Base-by-base conservation (phyloP, 768 basidiomycete genomes). In the Calocybe indica region DNA sequence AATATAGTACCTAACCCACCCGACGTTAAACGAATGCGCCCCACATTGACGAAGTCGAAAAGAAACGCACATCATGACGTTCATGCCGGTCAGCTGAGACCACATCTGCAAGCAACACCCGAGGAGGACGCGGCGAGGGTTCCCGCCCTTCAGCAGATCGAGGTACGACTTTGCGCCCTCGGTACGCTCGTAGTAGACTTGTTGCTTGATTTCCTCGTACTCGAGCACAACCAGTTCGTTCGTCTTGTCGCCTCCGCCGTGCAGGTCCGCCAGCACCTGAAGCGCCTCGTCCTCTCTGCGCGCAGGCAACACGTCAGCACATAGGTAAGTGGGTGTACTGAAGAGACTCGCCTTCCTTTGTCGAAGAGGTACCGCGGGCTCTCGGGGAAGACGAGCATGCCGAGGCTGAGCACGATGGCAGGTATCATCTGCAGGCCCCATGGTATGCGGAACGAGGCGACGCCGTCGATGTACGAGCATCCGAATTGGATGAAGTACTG, bases 351-450 rank as follows among this genome's bases (percentile, higher is more conserved):
- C 78, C 73, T 71, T 55, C 69, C 70, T 42, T 79, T 70, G 56
- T 89, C 85, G 46, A 86, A 65, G 37, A 88, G 72, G 75, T 76
- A 88, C 61, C 87, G 78, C 5, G 88, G 86, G 40, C 76, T 80
- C 55, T 84, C 83, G 0, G 83, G 85, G 71, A 87, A 83, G 52
- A 73, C 49, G 8, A 71, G 43, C 85, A 90, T 88, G 39, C 86
- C 84, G 6, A 76, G 15, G 41, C 77, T 78, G 28, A 89, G 74
- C 8, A 91, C 47, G 49, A 87, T 73, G 6, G 83, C 88, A 15
- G 87, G 87, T 45, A 91, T 87, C 71, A 85, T 75, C 60, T 89
- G 88, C 28, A 89, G 65, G 47, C 82, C 83, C 85, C 85, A 87
- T 7, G 86, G 87, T 53, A 89, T 83, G 22, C 86, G 81, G 76